Percentiles rank a stretch among this genome's conserved stretches.
These are phyloP conservation scores for Penicillium sp. DNA, from an alignment of 2,329 filamentous ascomycete species.

Conservation along the genomic window DNA sequence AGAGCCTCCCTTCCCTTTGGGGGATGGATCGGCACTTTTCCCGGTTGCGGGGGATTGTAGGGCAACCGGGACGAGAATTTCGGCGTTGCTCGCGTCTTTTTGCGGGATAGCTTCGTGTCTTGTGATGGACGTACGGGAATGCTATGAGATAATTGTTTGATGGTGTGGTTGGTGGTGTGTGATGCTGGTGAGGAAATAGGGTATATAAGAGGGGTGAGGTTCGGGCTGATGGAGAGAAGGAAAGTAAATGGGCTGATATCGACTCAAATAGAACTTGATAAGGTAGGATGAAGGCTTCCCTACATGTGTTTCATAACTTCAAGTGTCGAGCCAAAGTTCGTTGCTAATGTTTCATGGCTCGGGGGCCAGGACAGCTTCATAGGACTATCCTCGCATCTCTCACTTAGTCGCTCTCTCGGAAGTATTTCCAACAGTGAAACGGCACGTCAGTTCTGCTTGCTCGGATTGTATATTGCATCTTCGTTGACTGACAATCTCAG, in stretches of 20 bases:
- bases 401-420: not conserved
- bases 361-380: not conserved
- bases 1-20: not conserved
- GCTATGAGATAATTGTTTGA: not conserved
- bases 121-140: not conserved
- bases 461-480: not conserved
- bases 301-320: not conserved
- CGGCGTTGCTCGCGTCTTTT: not conserved
- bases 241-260: not conserved
- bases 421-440: not conserved
- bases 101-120: not conserved
- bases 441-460: not conserved
- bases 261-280: not conserved
- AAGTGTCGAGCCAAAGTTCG: not conserved
- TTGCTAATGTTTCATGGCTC: not conserved
- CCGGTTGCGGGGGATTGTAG: not conserved
- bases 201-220: not conserved
- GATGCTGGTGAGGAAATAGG: not conserved
- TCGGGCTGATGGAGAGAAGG: not conserved
- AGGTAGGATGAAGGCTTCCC: not conserved
- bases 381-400: not conserved
- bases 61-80: constrained; percentile 9
- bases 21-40: not conserved
- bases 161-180: not conserved
- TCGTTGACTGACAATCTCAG: not conserved